Base-by-base conservation (phyloP, 2,329 filamentous ascomycete species). In the Epicoccum nigrum region DNA sequence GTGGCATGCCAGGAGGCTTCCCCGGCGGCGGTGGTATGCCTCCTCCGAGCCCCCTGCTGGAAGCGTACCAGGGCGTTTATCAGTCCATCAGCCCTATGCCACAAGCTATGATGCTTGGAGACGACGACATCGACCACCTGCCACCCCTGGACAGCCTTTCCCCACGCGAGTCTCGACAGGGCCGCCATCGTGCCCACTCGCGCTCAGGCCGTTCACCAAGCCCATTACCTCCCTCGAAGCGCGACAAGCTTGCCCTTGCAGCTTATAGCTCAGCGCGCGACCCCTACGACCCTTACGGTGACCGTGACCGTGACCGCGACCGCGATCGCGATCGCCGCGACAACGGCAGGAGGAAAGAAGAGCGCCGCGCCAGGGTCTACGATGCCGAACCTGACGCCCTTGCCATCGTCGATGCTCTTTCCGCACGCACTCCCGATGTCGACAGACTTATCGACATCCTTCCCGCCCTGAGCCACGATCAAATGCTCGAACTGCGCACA, bases 31-130 rank as follows among this genome's bases (percentile, higher is more conserved):
- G 70, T 15, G 51, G 68, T 27, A 70, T 80, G 35, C 83, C 90
- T 1, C 90, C 92, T 0, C 85, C 85, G 1, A 96, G 91, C 56
- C 94, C 93, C 0, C 79, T 97, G 41, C 83, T 96, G 2, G 93
- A 97, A 74, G 87, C 94, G 1, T 97, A 97, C 74, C 88, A 87
- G 56, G 93, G 93, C 31, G 96, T 92, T 0, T 97, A 96, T 65
- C 93, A 97, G 73, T 90, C 90, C 51, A 89, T 95, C 63, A 96
- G 92, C 0, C 92, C 93, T 0, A 96, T 97, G 90, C 92, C 92
- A 0, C 92, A 92, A 0, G 90, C 92, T 0, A 77, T 84, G 51
- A 77, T 84, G 63, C 77, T 92, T 19, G 66, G 78, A 39, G 73
- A 79, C 23, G 49, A 52, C 27, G 77, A 81, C 28, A 79, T 85